These are phyloP conservation scores for Arxiozyma bovina DNA, from an alignment of 1,139 yeast genomes.

Conservation along the genomic window DNA sequence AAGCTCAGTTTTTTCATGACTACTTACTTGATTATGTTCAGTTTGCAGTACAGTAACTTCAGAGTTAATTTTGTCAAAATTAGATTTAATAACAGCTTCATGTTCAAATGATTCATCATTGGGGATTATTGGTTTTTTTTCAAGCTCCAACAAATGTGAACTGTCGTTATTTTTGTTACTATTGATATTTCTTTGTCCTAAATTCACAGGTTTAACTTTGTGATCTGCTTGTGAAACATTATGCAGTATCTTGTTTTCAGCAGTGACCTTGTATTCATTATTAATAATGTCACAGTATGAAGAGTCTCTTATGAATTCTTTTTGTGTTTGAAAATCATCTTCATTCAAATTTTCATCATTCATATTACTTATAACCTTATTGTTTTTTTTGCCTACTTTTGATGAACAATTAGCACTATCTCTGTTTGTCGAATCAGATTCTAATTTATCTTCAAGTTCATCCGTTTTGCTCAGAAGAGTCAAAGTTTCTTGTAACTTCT, in stretches of 20 bases:
- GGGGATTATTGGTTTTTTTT: no score
- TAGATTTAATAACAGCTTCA: not conserved
- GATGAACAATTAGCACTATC: not conserved
- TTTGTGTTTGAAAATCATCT: not conserved
- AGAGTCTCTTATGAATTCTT: not conserved
- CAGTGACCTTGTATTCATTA: not conserved
- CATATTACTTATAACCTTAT: no score
- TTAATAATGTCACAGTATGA: not conserved
- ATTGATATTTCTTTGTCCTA: no score
- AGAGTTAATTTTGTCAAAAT: not conserved
- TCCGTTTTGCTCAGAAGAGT: conserved; percentile 2
- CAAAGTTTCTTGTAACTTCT: conserved; percentile 10
- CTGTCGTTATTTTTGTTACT: no score
- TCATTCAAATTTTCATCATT: no score
- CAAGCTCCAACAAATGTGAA: not conserved
- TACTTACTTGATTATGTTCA: not conserved
- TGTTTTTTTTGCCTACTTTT: not conserved
- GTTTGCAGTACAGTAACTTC: not conserved
- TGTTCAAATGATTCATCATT: not conserved
- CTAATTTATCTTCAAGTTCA: not conserved
- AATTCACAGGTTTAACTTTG: not conserved
- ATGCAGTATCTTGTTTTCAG: not conserved
- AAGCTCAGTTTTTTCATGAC: not conserved
- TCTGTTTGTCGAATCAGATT: not conserved
- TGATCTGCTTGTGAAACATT: not conserved